These are phyloP conservation scores for Chlorokybus atmophyticus DNA, from an alignment of 139 green algal genomes.

Conservation along the genomic window DNA sequence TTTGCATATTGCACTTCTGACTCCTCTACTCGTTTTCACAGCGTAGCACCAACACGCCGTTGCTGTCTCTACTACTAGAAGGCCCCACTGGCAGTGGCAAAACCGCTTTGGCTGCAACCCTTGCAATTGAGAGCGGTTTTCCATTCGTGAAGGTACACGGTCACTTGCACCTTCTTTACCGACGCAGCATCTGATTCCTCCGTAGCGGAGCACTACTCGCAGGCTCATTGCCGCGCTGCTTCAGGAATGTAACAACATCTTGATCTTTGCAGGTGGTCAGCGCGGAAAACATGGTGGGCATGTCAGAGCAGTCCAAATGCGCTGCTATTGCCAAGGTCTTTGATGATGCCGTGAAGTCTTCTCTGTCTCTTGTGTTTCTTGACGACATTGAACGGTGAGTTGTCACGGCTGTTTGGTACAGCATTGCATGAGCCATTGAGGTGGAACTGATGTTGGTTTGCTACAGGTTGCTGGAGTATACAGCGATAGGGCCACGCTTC, in stretches of 20 bases:
- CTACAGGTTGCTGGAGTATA: conserved; percentile 81
- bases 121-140: conserved; percentile 71
- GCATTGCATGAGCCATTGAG: too few species aligned
- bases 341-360: conserved; percentile 85
- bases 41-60: conserved; percentile 54
- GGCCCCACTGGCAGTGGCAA: conserved; percentile 70
- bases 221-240: too few species aligned
- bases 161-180: conserved; percentile 19
- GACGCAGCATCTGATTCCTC: too few species aligned
- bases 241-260: too few species aligned
- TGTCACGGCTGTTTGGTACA: too few species aligned
- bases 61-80: conserved; percentile 79
- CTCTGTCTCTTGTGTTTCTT: conserved; percentile 75
- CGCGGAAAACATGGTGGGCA: conserved; percentile 77
- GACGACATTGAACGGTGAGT: conserved; percentile 86
- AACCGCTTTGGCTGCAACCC: conserved; percentile 77
- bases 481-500: conserved; percentile 89
- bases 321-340: conserved; percentile 65
- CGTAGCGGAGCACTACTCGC: too few species aligned
- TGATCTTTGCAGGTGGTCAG: too few species aligned
- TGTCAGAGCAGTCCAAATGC: conserved; percentile 62
- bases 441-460: background rate
- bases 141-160: conserved; percentile 71
- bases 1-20: too few species aligned
- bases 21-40: too few species aligned